A percentile compares a stretch with the other conserved stretches of the same genome.
phyloP scores from a whole-genome alignment of 164 flowering plant genomes.

The Warburgia ugandensis region DNA sequence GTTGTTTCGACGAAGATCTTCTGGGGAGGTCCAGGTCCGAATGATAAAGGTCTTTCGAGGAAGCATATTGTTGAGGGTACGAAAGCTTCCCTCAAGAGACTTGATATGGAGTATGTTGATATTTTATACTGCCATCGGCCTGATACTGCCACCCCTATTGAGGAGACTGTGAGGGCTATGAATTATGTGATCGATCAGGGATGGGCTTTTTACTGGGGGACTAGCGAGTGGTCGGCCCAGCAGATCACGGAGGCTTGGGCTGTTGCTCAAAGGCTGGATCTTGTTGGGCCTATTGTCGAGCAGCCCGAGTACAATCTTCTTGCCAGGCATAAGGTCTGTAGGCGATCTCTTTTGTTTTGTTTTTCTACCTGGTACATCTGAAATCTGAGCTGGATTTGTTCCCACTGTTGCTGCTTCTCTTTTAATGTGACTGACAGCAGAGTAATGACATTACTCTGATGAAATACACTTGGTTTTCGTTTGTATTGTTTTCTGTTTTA shows the following conservation, averaged over 20 bases:
- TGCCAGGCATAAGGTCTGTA: conserved; percentile 87
- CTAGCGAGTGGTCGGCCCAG: conserved; percentile 99
- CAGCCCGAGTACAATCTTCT: conserved; percentile 96
- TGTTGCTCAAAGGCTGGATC: conserved; percentile 65
- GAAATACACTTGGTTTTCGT: background rate
- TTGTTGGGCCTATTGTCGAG: conserved; percentile 89
- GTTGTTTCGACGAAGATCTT: conserved; percentile 97
- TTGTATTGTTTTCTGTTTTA: background rate
- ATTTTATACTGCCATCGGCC: conserved; percentile 87
- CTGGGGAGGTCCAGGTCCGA: conserved; percentile 95
- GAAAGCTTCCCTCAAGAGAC: conserved; percentile 70
- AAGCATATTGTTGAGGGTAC: conserved; percentile 94
- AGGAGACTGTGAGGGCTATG: conserved; percentile 99
- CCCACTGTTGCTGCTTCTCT: background rate
- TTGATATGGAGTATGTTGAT: conserved; percentile 95
- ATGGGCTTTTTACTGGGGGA: conserved; percentile 99
- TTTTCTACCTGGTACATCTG: too few relatives aligned
- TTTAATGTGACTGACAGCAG: too few relatives aligned
- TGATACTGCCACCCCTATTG: conserved; percentile 73
- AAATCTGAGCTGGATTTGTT: too few relatives aligned
- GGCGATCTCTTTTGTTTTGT: too few relatives aligned
- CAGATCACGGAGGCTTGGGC: conserved; percentile 99
- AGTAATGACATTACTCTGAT: too few relatives aligned
- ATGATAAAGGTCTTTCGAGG: conserved; percentile 84
- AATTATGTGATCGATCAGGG: conserved; percentile 92